Evolutionary conservation across 345 rosid genomes (phyloP).

Genomic region (Eutrema japonicum): DNA sequence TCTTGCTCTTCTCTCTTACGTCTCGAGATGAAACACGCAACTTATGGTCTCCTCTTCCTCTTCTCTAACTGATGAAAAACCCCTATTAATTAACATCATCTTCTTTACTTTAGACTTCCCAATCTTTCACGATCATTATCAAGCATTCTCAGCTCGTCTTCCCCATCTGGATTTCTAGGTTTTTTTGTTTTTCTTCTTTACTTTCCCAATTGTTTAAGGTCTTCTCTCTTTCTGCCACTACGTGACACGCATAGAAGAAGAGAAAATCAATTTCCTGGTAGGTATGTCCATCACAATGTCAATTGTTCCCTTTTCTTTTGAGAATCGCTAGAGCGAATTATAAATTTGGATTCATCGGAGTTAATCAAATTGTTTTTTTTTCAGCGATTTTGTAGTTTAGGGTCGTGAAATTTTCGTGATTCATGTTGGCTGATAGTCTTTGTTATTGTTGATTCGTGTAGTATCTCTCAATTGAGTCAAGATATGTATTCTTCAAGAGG

Average conservation of each 20-base stretch:
- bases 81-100: not conserved
- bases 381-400: too few species aligned
- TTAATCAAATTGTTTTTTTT: not conserved
- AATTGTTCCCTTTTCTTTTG: not conserved
- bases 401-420: not conserved
- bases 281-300: not conserved
- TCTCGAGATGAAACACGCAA: too few species aligned
- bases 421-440: not conserved
- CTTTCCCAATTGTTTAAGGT: not conserved
- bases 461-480: too few species aligned
- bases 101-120: not conserved
- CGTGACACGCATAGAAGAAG: not conserved
- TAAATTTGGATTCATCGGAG: not conserved
- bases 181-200: not conserved
- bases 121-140: not conserved
- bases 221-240: not conserved
- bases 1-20: too few species aligned
- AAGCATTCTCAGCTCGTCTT: conserved; percentile 29
- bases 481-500: too few species aligned
- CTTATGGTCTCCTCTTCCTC: too few species aligned
- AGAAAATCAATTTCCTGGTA: conserved; percentile 21
- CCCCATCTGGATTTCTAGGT: conserved; percentile 28
- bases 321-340: too few species aligned
- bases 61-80: not conserved
- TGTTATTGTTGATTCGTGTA: conserved; percentile 1